Evolutionary conservation across 208 protist genomes (phyloP).

Genomic region (Crithidia thermophila): DNA sequence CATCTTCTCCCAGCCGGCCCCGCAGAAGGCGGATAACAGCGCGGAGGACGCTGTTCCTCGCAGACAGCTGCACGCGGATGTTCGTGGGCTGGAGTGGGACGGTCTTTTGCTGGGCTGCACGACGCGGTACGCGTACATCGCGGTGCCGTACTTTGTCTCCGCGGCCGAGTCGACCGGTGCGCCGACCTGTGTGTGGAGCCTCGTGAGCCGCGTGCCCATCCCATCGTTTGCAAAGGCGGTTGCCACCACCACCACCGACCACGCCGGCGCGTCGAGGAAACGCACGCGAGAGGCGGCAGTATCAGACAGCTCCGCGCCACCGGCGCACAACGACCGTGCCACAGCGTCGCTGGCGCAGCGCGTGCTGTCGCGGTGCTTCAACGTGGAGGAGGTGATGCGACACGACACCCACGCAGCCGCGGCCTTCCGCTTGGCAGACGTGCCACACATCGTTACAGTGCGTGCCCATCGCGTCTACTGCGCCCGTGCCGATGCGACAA

Average conservation of each 20-base stretch:
- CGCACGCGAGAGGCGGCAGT: neutral
- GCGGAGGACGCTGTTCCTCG: constrained; percentile 2
- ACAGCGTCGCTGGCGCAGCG: neutral
- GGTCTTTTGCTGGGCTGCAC: constrained; percentile 57
- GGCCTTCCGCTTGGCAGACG: constrained; percentile 9
- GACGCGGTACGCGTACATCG: constrained; percentile 74
- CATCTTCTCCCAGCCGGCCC: neutral
- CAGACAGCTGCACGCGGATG: constrained; percentile 75
- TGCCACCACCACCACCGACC: neutral
- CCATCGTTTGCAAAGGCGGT: constrained; percentile 3
- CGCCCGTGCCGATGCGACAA: constrained; percentile 13
- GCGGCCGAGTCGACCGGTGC: neutral
- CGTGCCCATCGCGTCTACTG: constrained; percentile 68
- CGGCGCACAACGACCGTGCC: neutral
- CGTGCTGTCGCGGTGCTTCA: constrained; percentile 26
- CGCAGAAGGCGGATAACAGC: neutral
- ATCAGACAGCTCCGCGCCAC: neutral
- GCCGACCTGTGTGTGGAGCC: constrained; percentile 23
- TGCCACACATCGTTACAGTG: constrained; percentile 39
- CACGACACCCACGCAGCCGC: constrained; percentile 35
- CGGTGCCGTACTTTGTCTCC: constrained; percentile 43
- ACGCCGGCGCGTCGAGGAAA: neutral
- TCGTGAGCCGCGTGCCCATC: constrained; percentile 44
- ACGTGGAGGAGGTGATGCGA: constrained; percentile 32
- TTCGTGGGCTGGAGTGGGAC: constrained; percentile 70